Evolutionary conservation across 1,139 yeast genomes (phyloP), one percentile per base, ranked within the genome.

Genomic region (Geotrichum fermentans): DNA sequence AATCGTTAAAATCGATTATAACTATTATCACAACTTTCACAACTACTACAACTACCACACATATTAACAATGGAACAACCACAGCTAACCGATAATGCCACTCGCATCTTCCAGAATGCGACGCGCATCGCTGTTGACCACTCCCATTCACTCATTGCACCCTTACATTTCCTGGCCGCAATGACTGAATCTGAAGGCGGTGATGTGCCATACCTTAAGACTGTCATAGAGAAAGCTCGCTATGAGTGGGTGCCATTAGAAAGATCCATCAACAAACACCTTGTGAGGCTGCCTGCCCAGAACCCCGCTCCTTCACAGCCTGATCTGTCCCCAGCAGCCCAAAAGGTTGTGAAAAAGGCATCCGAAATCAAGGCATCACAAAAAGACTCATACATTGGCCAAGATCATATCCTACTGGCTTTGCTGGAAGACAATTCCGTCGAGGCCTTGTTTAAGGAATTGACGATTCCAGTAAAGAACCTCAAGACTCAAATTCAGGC

Each of bases 331-430:
- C 78, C 83, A 52, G 47, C 45, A 8, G 51, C 51, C 4, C 48
- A 47, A 21, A 83, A 82, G 64, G 77, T 87, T 26, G 69, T 88
- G 49, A 75, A 78, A 55, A 77, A 77, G 40, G 90, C 95, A 14
- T 75, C 75, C 41, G 84, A 87, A 62, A 79, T 88, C 58, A 84
- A 85, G 68, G 74, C 80, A 47, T 86, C 84, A 60, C 99, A 92
- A 65, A 92, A 92, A 67, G 99, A 92, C 68, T 74, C 82, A 33
- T 92, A 79, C 63, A 78, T 92, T 52, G 98, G 96, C 1, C 97
- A 92, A 69, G 99, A 92, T 68, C 99, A 92, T 66, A 71, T 92
- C 16, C 72, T 94, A 47, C 73, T 88, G 55, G 97, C 97, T 0
- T 72, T 94, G 46, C 72, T 92, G 50, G 94, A 89, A 35, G 97